Evolutionary conservation across 1,284 basidiomycete genomes (phyloP).

Genomic region (Mycena sp.): DNA sequence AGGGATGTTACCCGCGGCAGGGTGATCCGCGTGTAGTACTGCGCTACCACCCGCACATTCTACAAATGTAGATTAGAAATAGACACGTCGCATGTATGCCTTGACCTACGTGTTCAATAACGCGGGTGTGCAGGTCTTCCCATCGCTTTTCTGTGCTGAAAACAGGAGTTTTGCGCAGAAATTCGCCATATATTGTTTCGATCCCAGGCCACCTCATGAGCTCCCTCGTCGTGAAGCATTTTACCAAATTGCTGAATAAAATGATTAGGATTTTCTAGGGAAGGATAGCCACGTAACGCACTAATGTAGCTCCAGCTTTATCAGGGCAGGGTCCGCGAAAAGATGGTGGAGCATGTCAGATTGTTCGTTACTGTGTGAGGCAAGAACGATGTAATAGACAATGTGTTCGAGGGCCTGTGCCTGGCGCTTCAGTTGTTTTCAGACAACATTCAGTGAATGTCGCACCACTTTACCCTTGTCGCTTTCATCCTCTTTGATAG

Average conservation of each 20-base stretch:
- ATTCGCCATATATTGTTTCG: slow-evolving; percentile 87
- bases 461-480: slow-evolving; percentile 81
- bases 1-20: slow-evolving; percentile 85
- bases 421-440: slow-evolving; percentile 17
- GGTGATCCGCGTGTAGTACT: slow-evolving; percentile 96
- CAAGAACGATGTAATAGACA: slow-evolving; percentile 93
- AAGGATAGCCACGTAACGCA: slow-evolving; percentile 51
- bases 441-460: slow-evolving; percentile 16
- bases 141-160: slow-evolving; percentile 87
- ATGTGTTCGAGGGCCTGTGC: slow-evolving; percentile 89
- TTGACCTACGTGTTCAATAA: slow-evolving; percentile 92
- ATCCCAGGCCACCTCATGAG: slow-evolving; percentile 99
- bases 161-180: slow-evolving; percentile 82
- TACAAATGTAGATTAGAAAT: slow-evolving; percentile 44
- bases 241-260: slow-evolving; percentile 83
- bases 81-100: background rate
- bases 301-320: slow-evolving; percentile 89
- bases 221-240: slow-evolving; percentile 96
- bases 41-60: slow-evolving; percentile 96
- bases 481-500: slow-evolving; percentile 84
- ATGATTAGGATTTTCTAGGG: background rate
- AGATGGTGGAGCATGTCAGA: slow-evolving; percentile 95
- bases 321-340: slow-evolving; percentile 79
- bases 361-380: slow-evolving; percentile 97
- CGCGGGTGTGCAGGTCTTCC: slow-evolving; percentile 95